Percentiles rank a stretch among this genome's conserved stretches.
Evolutionary conservation across 805 yeast genomes (phyloP).

Genomic region (Zygotorulaspora sp.): DNA sequence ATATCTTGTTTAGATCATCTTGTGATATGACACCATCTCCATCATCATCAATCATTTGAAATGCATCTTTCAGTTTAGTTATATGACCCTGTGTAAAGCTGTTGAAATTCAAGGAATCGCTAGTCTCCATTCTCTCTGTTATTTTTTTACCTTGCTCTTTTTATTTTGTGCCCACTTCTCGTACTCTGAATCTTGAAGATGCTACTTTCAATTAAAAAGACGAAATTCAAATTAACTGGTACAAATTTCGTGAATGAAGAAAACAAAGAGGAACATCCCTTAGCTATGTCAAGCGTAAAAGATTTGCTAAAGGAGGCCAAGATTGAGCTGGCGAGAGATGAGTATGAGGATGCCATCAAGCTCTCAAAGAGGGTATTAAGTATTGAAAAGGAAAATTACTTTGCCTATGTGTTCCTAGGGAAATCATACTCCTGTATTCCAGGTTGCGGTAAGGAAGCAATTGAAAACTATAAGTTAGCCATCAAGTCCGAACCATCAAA

Average conservation of each 20-base stretch:
- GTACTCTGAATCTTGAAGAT: not conserved
- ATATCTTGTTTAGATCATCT: constrained; percentile 51
- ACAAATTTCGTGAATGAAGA: not conserved
- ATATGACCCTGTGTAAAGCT: constrained; percentile 60
- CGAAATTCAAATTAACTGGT: not conserved
- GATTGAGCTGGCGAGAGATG: constrained; percentile 48
- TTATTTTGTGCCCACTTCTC: not conserved
- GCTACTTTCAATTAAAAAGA: not conserved
- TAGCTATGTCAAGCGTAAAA: constrained; percentile 34
- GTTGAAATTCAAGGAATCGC: constrained; percentile 35
- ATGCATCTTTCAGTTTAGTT: constrained; percentile 64
- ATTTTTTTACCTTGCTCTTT: not conserved
- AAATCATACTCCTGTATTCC: constrained; percentile 53
- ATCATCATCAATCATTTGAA: constrained; percentile 76
- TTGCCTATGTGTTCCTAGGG: constrained; percentile 68
- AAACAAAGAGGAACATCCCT: too few relatives aligned
- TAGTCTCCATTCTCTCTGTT: constrained; percentile 20
- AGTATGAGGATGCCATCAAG: constrained; percentile 59
- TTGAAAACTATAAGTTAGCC: constrained; percentile 44
- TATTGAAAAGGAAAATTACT: constrained; percentile 52
- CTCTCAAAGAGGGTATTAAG: constrained; percentile 52
- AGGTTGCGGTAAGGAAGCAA: constrained; percentile 27
- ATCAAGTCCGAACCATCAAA: constrained; percentile 47
- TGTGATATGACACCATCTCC: constrained; percentile 61
- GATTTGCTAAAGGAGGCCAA: constrained; percentile 46